These are phyloP conservation scores for Scedosporium dehoogii DNA, from an alignment of 2,329 filamentous ascomycete species.

Conservation along the genomic window DNA sequence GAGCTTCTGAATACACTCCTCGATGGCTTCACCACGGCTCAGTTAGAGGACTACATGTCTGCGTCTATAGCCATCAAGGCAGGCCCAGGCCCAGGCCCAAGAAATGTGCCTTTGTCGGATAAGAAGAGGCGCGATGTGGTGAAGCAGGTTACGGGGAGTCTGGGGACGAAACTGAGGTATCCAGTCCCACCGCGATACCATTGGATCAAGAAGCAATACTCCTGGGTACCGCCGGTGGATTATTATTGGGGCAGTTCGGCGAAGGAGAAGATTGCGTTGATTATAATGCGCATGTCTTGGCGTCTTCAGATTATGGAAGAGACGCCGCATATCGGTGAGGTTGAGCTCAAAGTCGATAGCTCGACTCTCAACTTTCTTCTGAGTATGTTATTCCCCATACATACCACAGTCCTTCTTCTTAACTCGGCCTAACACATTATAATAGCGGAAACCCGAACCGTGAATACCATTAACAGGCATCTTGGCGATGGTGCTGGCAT, in stretches of 20 bases:
- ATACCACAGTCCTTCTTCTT: background rate
- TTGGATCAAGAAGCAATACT: slow-evolving; percentile 31
- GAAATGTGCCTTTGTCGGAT: background rate
- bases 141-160: slow-evolving; percentile 2
- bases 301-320: slow-evolving; percentile 36
- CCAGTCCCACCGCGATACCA: slow-evolving; percentile 14
- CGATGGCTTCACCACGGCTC: slow-evolving; percentile 34
- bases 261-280: slow-evolving; percentile 31
- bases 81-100: background rate
- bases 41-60: slow-evolving; percentile 34
- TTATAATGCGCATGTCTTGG: slow-evolving; percentile 40
- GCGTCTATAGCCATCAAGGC: background rate
- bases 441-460: background rate
- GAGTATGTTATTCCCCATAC: slow-evolving; percentile 23
- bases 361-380: slow-evolving; percentile 33
- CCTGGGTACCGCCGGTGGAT: slow-evolving; percentile 29
- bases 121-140: background rate
- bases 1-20: slow-evolving; percentile 26
- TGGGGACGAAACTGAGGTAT: background rate
- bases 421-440: background rate
- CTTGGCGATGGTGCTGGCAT: slow-evolving; percentile 14
- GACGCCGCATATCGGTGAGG: slow-evolving; percentile 29
- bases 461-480: slow-evolving; percentile 13
- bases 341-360: slow-evolving; percentile 27
- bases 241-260: slow-evolving; percentile 11